These are phyloP conservation scores for Asterella californica DNA, from an alignment of 225 moss, liverwort and hornwort species.

Conservation along the genomic window DNA sequence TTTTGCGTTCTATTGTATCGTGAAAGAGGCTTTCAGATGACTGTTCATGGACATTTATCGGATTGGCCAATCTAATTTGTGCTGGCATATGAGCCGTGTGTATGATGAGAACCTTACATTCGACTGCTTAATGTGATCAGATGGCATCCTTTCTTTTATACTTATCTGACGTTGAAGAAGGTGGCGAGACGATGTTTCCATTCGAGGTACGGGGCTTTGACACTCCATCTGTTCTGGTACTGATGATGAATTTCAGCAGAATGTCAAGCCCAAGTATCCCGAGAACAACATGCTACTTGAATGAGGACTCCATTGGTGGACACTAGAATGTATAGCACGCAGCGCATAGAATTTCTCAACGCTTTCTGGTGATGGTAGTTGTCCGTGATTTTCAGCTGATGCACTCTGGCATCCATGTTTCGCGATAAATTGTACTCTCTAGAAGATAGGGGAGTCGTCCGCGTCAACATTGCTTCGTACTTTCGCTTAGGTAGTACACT, in stretches of 20 bases:
- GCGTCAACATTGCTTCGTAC: not conserved
- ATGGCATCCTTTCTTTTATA: slow-evolving; percentile 94
- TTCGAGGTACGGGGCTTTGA: slow-evolving; percentile 54
- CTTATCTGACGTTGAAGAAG: slow-evolving; percentile 96
- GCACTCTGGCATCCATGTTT: no score
- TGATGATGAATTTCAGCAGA: no score
- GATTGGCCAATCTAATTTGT: not conserved
- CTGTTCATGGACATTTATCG: not conserved
- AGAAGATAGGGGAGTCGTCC: no score
- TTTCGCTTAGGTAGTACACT: not conserved
- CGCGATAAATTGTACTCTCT: no score
- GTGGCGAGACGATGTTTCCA: slow-evolving; percentile 99
- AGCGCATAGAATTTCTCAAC: no score
- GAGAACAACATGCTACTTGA: no score
- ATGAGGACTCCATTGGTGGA: no score
- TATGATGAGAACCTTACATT: not conserved
- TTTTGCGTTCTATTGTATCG: not conserved
- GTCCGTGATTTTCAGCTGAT: no score
- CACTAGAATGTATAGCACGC: no score
- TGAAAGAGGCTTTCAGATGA: not conserved
- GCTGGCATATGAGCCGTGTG: not conserved
- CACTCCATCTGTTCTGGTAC: not conserved
- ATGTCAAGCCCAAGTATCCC: no score
- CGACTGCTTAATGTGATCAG: slow-evolving; percentile 24
- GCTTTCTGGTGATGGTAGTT: no score